Evolutionary conservation across 2,329 filamentous ascomycete species (phyloP).

Genomic region (Colletotrichum eleusines): DNA sequence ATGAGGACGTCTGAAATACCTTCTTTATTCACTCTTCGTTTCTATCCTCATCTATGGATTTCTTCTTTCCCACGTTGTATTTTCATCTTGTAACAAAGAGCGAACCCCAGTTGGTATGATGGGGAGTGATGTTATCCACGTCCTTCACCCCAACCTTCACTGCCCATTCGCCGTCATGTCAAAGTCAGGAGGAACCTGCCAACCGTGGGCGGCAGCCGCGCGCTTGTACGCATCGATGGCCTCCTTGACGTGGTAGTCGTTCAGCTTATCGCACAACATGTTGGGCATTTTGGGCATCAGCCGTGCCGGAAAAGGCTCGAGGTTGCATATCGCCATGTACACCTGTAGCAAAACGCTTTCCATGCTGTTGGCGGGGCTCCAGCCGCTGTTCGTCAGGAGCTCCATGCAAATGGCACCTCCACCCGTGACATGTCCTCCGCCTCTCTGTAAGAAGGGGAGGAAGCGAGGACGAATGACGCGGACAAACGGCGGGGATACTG

Average conservation of each 20-base stretch:
- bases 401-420: conserved; percentile 90
- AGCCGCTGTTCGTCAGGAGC: conserved; percentile 84
- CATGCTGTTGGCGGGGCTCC: conserved; percentile 79
- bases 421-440: conserved; percentile 86
- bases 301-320: conserved; percentile 79
- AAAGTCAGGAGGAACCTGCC: conserved; percentile 77
- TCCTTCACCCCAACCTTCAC: conserved; percentile 15
- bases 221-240: conserved; percentile 76
- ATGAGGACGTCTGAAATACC: neutral
- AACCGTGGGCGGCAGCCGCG: conserved; percentile 74
- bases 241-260: conserved; percentile 76
- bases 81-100: too few relatives aligned
- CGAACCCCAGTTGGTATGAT: too few relatives aligned
- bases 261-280: too few relatives aligned
- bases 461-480: conserved; percentile 86
- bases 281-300: conserved; percentile 55
- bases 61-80: too few relatives aligned
- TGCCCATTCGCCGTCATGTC: conserved; percentile 54
- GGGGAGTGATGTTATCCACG: too few relatives aligned
- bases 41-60: too few relatives aligned
- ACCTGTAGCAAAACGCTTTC: conserved; percentile 87
- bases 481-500: conserved; percentile 85
- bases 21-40: too few relatives aligned
- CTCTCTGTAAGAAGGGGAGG: conserved; percentile 76
- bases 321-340: conserved; percentile 77